Evolutionary conservation across 2,329 filamentous ascomycete species (phyloP).

Genomic region (Westerdykella aurantiaca): DNA sequence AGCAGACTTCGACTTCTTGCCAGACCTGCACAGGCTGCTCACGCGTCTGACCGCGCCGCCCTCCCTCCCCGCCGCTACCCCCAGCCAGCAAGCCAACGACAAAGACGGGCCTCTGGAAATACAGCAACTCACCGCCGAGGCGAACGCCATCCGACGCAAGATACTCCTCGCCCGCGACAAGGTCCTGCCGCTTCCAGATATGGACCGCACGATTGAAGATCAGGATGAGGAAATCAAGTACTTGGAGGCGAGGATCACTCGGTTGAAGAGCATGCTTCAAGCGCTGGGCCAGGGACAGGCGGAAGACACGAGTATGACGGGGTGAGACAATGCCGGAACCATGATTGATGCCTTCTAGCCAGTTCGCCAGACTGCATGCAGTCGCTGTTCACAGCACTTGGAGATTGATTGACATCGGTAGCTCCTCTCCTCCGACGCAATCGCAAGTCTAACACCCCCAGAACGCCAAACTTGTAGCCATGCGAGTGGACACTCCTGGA

Average conservation of each 20-base stretch:
- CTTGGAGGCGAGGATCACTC: constrained; percentile 58
- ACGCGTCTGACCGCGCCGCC: constrained; percentile 59
- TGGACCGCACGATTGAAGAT: constrained; percentile 59
- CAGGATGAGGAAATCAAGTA: constrained; percentile 65
- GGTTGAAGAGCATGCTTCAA: constrained; percentile 46
- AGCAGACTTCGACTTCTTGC: constrained; percentile 78
- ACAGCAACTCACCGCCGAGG: constrained; percentile 75
- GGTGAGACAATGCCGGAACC: constrained; percentile 22
- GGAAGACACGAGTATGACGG: constrained; percentile 34
- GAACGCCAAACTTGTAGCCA: no score
- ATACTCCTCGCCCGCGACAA: constrained; percentile 70
- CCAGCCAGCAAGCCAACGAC: constrained; percentile 15
- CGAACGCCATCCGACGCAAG: constrained; percentile 74
- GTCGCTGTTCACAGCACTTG: constrained; percentile 11
- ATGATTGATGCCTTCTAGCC: constrained; percentile 26
- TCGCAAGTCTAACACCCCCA: no score
- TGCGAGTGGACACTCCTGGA: no score
- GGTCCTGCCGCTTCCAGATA: constrained; percentile 62
- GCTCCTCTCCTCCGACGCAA: no score
- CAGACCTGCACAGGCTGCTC: constrained; percentile 73
- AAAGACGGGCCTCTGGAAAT: constrained; percentile 46
- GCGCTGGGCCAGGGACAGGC: constrained; percentile 16
- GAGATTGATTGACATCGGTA: neutral
- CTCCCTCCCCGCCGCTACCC: constrained; percentile 24
- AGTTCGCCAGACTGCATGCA: constrained; percentile 27